Evolutionary conservation across 805 yeast genomes (phyloP), one percentile per base, ranked within the genome.

Genomic region (Citeromyces nyonsensis): DNA sequence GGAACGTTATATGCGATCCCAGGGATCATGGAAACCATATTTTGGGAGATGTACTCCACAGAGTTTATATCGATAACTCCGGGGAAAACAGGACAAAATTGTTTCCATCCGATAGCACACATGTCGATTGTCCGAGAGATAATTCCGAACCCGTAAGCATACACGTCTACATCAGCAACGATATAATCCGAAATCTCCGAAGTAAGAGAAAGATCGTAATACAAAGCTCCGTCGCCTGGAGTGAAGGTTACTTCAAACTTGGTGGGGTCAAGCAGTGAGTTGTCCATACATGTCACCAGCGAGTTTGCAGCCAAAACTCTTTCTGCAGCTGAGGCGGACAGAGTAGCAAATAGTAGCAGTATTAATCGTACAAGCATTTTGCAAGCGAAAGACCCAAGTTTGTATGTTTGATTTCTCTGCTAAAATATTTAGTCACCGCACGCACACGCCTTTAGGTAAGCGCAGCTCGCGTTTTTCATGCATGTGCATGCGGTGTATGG

Each of bases 1-100:
- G 93, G 95, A 38, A 85, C 93, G 11, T 66, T 65, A 52, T 69
- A 86, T 2, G 95, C 91, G 39, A 85, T 77, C 8, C 81, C 85
- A 1, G 96, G 96, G 40, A 86, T 69, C 48, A 59, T 52, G 25
- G 58, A 49, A 18, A 65, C 69, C 40, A 74, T 71, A 12, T 46
- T 42, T 8, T 55, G 43, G 12, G 71, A 52, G 27, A 76, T 61
- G 39, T 80, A 71, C 50, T 73, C 68, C 36, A 77, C 56, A 14
- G 91, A 72, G 40, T 79, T 77, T 33, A 86, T 66, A 44, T 80
- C 82, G 47, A 86, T 68, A 26, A 70, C 56, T 24, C 95, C 95
- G 0, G 95, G 86, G 43, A 63, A 73, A 24, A 86, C 51, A 1
- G 95, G 95, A 55, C 96, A 86, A 49, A 86, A 81, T 57, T 86